These are phyloP conservation scores for Bauhinia variegata DNA, from an alignment of 306 rosid genomes.

Conservation along the genomic window DNA sequence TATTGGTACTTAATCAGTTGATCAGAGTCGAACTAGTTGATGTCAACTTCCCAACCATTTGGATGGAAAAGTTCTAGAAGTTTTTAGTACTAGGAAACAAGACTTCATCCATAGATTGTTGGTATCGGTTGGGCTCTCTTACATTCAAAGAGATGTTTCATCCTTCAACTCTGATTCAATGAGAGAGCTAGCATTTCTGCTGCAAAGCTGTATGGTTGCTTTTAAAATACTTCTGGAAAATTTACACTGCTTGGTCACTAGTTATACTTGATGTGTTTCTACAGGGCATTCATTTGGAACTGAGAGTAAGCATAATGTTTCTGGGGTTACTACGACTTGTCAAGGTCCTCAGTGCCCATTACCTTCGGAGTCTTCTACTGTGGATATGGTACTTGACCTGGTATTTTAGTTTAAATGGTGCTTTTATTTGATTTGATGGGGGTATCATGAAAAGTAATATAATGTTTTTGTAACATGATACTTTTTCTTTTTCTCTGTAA, in stretches of 20 bases:
- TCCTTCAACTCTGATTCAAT: slow-evolving; percentile 40
- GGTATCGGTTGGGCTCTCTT: slow-evolving; percentile 41
- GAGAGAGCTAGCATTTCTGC: slow-evolving; percentile 44
- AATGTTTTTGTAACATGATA: background rate
- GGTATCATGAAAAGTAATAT: background rate
- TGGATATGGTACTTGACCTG: slow-evolving; percentile 50
- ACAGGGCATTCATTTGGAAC: slow-evolving; percentile 48
- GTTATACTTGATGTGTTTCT: slow-evolving; percentile 20
- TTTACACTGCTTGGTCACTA: slow-evolving; percentile 28
- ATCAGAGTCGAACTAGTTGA: slow-evolving; percentile 26
- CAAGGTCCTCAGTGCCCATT: slow-evolving; percentile 41
- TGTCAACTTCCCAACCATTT: slow-evolving; percentile 29
- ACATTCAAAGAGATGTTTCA: slow-evolving; percentile 39
- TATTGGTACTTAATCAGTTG: slow-evolving; percentile 20
- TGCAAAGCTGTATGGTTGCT: slow-evolving; percentile 42
- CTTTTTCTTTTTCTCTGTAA: background rate
- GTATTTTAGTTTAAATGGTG: slow-evolving; percentile 8
- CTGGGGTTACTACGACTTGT: slow-evolving; percentile 47
- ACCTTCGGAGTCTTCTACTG: slow-evolving; percentile 47
- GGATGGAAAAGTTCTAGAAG: slow-evolving; percentile 37
- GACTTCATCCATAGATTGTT: slow-evolving; percentile 35
- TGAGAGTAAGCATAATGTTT: slow-evolving; percentile 51
- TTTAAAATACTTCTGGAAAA: slow-evolving; percentile 19
- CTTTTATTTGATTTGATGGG: background rate
- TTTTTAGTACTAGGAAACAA: slow-evolving; percentile 32